Evolutionary conservation across 345 rosid species (phyloP), one percentile per base, ranked within the genome.

Genomic region (Linum tenue): DNA sequence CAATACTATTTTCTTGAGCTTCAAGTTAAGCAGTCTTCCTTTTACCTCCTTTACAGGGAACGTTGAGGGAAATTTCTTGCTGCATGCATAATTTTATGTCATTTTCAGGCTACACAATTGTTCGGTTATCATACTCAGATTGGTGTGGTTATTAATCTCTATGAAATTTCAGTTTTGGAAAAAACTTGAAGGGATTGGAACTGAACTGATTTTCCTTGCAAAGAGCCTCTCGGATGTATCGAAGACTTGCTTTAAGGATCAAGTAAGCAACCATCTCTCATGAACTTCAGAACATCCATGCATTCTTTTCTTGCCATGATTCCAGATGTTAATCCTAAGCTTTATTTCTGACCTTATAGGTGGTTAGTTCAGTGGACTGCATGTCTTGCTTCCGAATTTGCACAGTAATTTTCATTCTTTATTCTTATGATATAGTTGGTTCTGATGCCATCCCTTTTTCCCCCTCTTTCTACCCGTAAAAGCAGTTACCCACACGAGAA

Each of bases 161-260:
- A 38, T 40, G 12, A 55, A 3, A 64, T 72, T 50, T 48, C 82
- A 86, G 96, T 78, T 89, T 38, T 89, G 96, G 92, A 79, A 64
- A 67, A 86, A 84, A 57, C 76, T 94, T 66, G 81, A 85, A 67
- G 81, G 62, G 7, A 67, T 88, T 74, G 97, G 96, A 64, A 73
- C 77, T 59, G 89, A 85, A 79, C 80, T 94, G 77, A 72, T 78
- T 59, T 82, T 87, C 67, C 84, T 90, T 59, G 79, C 96, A 53
- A 84, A 80, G 74, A 74, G 83, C 64, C 91, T 94, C 35, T 68
- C 80, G 43, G 90, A 85, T 71, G 55, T 88, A 58, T 81, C 99
- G 71, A 76, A 55, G 73, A 55, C 75, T 41, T 77, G 80, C 61
- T 86, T 58, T 69, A 63, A 67, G 41, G 83, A 77, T 71, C 87